Conservation (phyloP, 352 stramenopile genomes). For the Pythium rhizo-oryzae region DNA sequence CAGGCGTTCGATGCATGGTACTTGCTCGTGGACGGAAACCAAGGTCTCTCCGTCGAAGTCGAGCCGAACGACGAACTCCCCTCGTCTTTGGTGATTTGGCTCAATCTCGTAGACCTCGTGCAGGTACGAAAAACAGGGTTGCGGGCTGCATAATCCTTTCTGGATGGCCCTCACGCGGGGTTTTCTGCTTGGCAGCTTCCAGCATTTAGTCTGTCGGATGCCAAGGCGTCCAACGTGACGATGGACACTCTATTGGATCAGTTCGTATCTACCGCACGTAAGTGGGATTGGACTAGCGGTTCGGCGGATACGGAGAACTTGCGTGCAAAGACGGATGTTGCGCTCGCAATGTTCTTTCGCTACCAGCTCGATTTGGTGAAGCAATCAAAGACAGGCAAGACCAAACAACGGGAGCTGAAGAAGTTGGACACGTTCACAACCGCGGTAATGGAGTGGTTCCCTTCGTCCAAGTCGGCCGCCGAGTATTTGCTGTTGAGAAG, state of each 20-base stretch:
- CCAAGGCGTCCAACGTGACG: constrained; percentile 28
- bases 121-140: constrained; percentile 46
- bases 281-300: constrained; percentile 28
- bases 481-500: constrained; percentile 77
- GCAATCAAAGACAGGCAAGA: constrained; percentile 14
- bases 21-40: constrained; percentile 50
- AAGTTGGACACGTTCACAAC: constrained; percentile 51
- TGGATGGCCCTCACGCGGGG: not conserved
- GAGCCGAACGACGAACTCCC: constrained; percentile 74
- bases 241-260: constrained; percentile 46
- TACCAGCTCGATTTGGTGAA: constrained; percentile 66
- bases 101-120: constrained; percentile 71
- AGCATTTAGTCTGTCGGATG: constrained; percentile 61
- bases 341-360: constrained; percentile 72
- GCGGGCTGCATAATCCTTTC: not conserved
- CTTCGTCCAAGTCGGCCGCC: constrained; percentile 50
- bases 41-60: constrained; percentile 41
- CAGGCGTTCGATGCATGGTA: constrained; percentile 83
- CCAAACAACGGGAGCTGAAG: constrained; percentile 46
- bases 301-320: constrained; percentile 19
- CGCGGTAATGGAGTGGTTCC: constrained; percentile 61
- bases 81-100: constrained; percentile 61
- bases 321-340: constrained; percentile 41
- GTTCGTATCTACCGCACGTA: constrained; percentile 48
- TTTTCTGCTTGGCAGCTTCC: constrained; percentile 37